Evolutionary conservation across 2,329 filamentous ascomycete species (phyloP).

Genomic region (Cercospora sojina): DNA sequence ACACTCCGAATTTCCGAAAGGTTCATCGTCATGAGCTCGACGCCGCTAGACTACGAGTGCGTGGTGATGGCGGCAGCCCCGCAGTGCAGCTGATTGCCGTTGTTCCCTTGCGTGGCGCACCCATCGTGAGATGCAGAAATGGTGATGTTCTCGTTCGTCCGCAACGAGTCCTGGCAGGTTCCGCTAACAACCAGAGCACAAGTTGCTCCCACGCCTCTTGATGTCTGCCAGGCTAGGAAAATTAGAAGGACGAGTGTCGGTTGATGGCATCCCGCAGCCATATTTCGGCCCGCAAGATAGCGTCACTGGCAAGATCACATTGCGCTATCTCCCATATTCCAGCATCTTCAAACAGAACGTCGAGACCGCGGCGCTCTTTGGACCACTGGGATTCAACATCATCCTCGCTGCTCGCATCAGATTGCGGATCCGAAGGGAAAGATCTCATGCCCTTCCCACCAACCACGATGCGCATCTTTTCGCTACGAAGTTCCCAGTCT

Average conservation of each 20-base stretch:
- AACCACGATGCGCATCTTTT: constrained; percentile 20
- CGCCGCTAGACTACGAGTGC: background rate
- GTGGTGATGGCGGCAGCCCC: background rate
- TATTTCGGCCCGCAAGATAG: constrained; percentile 22
- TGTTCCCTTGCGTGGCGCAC: background rate
- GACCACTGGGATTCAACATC: constrained; percentile 18
- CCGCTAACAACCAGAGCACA: background rate
- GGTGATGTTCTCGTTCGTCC: background rate
- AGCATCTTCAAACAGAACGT: constrained; percentile 20
- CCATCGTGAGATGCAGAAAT: background rate
- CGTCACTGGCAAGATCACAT: constrained; percentile 18
- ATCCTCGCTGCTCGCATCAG: constrained; percentile 17
- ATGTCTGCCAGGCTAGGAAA: constrained; percentile 19
- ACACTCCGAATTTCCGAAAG: background rate
- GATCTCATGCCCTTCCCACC: constrained; percentile 19
- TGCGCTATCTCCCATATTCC: constrained; percentile 18
- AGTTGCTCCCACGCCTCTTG: background rate
- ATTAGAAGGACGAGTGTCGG: constrained; percentile 13
- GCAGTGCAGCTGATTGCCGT: background rate
- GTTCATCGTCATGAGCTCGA: background rate
- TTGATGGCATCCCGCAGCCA: constrained; percentile 12
- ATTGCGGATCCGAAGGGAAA: constrained; percentile 19
- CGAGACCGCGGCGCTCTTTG: constrained; percentile 24
- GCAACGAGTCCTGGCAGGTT: background rate
- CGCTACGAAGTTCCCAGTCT: constrained; percentile 12